Percentiles rank a stretch among this genome's conserved stretches.
These are phyloP conservation scores for Roridomyces roridus DNA, from an alignment of 768 basidiomycete genomes.

Conservation along the genomic window DNA sequence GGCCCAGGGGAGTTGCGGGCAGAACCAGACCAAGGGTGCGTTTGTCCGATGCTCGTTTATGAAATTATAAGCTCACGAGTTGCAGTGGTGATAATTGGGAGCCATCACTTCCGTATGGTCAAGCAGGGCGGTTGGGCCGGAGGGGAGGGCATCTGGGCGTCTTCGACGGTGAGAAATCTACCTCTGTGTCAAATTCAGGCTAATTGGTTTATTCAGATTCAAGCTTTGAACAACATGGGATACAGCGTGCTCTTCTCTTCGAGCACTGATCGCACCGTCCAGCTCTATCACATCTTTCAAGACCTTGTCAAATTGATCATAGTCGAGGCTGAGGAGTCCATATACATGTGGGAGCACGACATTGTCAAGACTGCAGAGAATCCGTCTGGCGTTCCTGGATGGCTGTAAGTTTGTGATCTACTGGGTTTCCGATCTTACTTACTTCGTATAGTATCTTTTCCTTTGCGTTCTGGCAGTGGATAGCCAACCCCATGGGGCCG, in stretches of 20 bases:
- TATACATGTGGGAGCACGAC: not conserved
- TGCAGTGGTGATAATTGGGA: slow-evolving; percentile 35
- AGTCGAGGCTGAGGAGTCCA: not conserved
- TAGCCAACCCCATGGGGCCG: slow-evolving; percentile 24
- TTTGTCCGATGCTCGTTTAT: not conserved
- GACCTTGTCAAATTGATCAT: slow-evolving; percentile 37
- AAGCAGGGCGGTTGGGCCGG: slow-evolving; percentile 30
- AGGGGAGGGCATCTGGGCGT: slow-evolving; percentile 39
- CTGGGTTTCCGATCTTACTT: too few relatives aligned
- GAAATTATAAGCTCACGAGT: not conserved
- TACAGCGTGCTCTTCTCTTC: slow-evolving; percentile 18
- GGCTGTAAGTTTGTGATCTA: slow-evolving; percentile 17
- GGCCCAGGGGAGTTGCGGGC: slow-evolving; percentile 31
- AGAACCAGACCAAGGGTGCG: slow-evolving; percentile 37
- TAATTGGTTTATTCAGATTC: slow-evolving; percentile 12
- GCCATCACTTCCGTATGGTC: slow-evolving; percentile 31
- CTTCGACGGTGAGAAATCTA: slow-evolving; percentile 30
- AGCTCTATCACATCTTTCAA: slow-evolving; percentile 38
- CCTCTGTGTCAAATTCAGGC: not conserved
- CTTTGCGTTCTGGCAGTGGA: not conserved
- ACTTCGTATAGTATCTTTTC: slow-evolving; percentile 34
- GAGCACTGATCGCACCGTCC: slow-evolving; percentile 25
- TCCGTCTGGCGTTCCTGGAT: slow-evolving; percentile 41
- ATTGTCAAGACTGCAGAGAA: slow-evolving; percentile 30
- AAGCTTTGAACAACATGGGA: slow-evolving; percentile 31